Evolutionary conservation across 495 filamentous ascomycete species (phyloP).

Genomic region (Penicillium arizonense): DNA sequence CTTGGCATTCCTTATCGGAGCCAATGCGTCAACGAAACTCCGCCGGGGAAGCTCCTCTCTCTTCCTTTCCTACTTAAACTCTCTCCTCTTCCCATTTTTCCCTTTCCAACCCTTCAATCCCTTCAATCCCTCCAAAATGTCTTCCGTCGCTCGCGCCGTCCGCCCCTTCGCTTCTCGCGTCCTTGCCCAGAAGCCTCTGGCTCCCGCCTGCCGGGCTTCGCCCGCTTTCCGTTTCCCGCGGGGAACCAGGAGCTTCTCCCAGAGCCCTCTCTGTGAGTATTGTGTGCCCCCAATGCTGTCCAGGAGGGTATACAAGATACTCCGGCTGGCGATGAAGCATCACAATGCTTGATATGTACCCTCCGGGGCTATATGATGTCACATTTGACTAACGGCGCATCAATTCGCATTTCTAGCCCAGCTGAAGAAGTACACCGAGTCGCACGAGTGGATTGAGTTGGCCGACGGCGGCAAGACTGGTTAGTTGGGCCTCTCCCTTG

Average conservation of each 20-base stretch:
- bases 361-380: conserved; percentile 3
- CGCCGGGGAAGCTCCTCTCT: conserved; percentile 27
- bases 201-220: conserved; percentile 34
- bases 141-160: conserved; percentile 37
- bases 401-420: conserved; percentile 31
- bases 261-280: conserved; percentile 45
- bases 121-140: conserved; percentile 29
- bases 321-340: not conserved
- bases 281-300: conserved; percentile 12
- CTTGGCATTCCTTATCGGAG: conserved; percentile 21
- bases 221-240: conserved; percentile 51
- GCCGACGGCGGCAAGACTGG: conserved; percentile 63
- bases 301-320: not conserved
- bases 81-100: conserved; percentile 20
- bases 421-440: conserved; percentile 89
- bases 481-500: conserved; percentile 15
- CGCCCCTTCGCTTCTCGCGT: conserved; percentile 45
- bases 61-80: conserved; percentile 29
- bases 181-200: conserved; percentile 43
- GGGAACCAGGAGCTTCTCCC: conserved; percentile 50
- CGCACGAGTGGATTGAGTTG: conserved; percentile 97
- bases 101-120: conserved; percentile 21
- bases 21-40: conserved; percentile 17
- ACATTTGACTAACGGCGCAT: conserved; percentile 24
- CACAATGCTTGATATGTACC: not conserved